phyloP scores from a whole-genome alignment of 2,329 filamentous ascomycete genomes.

The Penicillium olsonii region DNA sequence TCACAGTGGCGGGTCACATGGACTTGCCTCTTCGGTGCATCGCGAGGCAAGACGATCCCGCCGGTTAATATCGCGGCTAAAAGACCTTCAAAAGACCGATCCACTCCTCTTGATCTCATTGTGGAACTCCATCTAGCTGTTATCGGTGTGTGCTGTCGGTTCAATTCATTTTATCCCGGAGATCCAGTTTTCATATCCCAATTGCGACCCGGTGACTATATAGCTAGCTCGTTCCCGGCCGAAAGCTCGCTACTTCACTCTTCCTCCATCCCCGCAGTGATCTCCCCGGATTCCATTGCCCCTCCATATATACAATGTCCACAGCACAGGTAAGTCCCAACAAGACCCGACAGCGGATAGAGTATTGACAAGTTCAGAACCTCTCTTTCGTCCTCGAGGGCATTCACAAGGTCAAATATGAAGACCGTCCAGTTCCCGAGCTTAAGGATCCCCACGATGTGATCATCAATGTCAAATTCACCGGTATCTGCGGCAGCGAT shows the following conservation, averaged over 20 bases:
- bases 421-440: conserved; percentile 72
- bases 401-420: conserved; percentile 69
- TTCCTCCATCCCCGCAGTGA: conserved; percentile 1
- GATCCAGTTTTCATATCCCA: not conserved
- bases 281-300: conserved; percentile 1
- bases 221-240: not conserved
- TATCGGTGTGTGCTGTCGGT: conserved; percentile 15
- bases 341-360: not conserved
- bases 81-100: not conserved
- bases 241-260: not conserved
- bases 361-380: conserved; percentile 56
- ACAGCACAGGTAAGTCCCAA: conserved; percentile 22
- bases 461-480: conserved; percentile 78
- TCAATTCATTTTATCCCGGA: conserved; percentile 22
- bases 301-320: conserved; percentile 6
- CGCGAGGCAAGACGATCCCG: not conserved
- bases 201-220: not conserved
- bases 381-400: conserved; percentile 83
- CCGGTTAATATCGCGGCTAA: conserved; percentile 15
- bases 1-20: conserved; percentile 3
- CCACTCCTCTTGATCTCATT: conserved; percentile 1
- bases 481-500: conserved; percentile 85
- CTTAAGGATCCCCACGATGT: conserved; percentile 71
- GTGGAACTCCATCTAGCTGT: conserved; percentile 16
- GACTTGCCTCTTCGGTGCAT: not conserved